Percentiles rank a stretch among this genome's conserved stretches.
phyloP scores from a whole-genome alignment of 2,329 filamentous ascomycete species.

The Cladosporium sp. region DNA sequence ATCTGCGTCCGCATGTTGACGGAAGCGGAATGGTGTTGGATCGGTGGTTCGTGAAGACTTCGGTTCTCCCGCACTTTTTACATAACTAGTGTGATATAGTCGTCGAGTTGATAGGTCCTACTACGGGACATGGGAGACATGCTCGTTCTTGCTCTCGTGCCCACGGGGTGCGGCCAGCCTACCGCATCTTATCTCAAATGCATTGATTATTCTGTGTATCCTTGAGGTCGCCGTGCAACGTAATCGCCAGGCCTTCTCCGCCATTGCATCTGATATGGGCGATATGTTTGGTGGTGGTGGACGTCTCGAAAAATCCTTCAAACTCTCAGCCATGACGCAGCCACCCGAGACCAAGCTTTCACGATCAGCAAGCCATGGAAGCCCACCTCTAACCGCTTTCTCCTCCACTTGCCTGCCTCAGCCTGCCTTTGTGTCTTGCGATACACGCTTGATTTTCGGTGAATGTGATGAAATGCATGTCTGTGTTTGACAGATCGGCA shows the following conservation, averaged over 20 bases:
- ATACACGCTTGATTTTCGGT: background rate
- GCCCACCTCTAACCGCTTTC: slow-evolving; percentile 6
- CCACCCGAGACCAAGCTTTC: no score
- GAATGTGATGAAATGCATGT: no score
- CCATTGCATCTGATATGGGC: no score
- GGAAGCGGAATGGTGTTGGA: background rate
- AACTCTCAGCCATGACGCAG: no score
- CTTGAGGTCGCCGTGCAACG: no score
- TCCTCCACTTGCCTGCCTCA: slow-evolving; percentile 3
- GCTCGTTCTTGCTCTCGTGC: background rate
- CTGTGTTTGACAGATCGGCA: no score
- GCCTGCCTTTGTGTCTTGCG: no score
- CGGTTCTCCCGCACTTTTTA: slow-evolving; percentile 3
- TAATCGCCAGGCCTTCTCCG: no score
- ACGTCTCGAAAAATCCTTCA: no score
- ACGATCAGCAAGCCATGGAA: background rate
- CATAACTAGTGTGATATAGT: background rate
- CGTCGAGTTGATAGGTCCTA: slow-evolving; percentile 7
- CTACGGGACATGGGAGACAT: background rate
- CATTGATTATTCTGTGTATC: no score
- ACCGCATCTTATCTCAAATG: no score
- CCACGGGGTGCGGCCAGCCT: slow-evolving; percentile 4
- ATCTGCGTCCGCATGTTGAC: background rate
- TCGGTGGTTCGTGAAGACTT: slow-evolving; percentile 8
- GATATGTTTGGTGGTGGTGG: no score